Conservation (phyloP, 2,329 filamentous ascomycete genomes). For the Fusarium papillatum region DNA sequence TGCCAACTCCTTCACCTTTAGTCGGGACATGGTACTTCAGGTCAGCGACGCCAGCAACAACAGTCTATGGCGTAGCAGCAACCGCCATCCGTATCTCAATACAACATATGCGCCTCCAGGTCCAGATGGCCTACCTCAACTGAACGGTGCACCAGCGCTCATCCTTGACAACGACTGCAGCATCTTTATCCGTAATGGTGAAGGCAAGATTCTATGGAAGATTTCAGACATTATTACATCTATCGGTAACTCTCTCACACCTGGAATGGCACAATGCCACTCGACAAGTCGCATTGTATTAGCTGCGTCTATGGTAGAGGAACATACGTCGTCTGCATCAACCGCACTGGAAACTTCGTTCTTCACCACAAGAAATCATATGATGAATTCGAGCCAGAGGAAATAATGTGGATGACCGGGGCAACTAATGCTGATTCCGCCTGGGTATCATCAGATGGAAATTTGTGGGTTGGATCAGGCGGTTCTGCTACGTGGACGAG, state of each 20-base stretch:
- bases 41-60: too few relatives aligned
- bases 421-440: background rate
- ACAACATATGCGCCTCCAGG: too few relatives aligned
- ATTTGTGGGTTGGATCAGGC: background rate
- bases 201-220: background rate
- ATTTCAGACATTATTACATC: background rate
- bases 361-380: background rate
- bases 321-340: background rate
- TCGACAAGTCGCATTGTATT: background rate
- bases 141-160: background rate
- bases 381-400: background rate
- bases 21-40: too few relatives aligned
- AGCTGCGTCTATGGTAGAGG: background rate
- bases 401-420: background rate
- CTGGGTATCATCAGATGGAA: background rate
- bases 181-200: background rate
- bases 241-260: background rate
- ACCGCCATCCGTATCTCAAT: too few relatives aligned
- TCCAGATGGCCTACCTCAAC: background rate
- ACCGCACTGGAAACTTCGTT: background rate
- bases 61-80: too few relatives aligned
- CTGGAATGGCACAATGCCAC: background rate
- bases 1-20: too few relatives aligned
- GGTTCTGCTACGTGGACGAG: background rate
- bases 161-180: background rate